Evolutionary conservation across 371 early-diverging fungal genomes (phyloP), one percentile per base, ranked within the genome.

Genomic region (Apophysomyces elegans): DNA sequence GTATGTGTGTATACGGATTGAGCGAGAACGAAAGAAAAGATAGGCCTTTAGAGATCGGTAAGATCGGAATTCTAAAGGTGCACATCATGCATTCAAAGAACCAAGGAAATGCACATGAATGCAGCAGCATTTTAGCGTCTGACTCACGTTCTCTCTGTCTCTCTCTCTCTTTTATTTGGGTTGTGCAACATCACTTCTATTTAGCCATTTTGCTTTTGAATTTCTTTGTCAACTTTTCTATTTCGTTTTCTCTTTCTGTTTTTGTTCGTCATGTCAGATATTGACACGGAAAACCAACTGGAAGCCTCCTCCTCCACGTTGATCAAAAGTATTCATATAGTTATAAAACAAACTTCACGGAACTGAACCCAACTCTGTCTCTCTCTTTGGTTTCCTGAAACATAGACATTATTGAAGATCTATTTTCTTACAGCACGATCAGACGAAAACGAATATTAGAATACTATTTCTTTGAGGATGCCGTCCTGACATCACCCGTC

Each of bases 401-500:
- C 41, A 38, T 35, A 76, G 76, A 66, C 46, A 67, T 76, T 47
- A 50, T 72, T 26, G 38, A 61, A 11, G 76, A 70, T 39, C 60
- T 76, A 16, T 61, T 76, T 37, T 72, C 70, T 5, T 76, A 76
- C 26, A 71, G 70, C 57, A 67, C 64, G 21, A 56, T 63, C 8
- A 65, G 58, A 50, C 70, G 73, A 58, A 72, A 64, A 61, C 56
- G 68, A 13, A 63, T 76, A 8, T 65, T 76, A 13, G 73, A 72
- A 38, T 68, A 58, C 26, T 76, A 70, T 39, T 76, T 76, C 39
- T 45, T 65, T 12, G 58, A 61, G 39, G 76, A 72, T 38, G 76
- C 76, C 32, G 58, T 65, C 14, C 54, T 76, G 37, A 64, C 63
- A 8, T 78, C 79, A 50, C 84, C 84, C 13, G 72, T 81, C 57